Evolutionary conservation across 169 alveolate species (phyloP).

Genomic region (Plasmodium gonderi): DNA sequence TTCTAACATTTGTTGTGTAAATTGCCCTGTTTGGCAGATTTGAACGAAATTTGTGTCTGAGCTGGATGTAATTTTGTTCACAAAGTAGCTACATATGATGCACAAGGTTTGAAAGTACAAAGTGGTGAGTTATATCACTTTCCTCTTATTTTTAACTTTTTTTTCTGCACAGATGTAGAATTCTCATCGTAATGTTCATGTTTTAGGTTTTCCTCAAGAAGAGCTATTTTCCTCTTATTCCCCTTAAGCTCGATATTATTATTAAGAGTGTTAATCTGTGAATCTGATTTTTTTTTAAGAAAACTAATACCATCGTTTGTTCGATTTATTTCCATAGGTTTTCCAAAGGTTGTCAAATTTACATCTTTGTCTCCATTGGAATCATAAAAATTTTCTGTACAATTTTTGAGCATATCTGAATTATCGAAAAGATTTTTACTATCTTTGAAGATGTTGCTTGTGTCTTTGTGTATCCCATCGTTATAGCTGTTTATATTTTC

Average conservation of each 20-base stretch:
- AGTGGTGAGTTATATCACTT: not conserved
- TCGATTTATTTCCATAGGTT: not conserved
- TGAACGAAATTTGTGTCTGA: too few relatives aligned
- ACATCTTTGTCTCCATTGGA: not conserved
- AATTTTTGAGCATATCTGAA: not conserved
- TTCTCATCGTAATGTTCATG: slow-evolving; percentile 36
- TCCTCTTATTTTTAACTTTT: slow-evolving; percentile 19
- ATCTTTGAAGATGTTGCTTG: not conserved
- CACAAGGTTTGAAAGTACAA: not conserved
- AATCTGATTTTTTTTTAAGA: not conserved
- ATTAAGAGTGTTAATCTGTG: not conserved
- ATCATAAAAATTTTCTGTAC: slow-evolving; percentile 7
- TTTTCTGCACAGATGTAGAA: not conserved
- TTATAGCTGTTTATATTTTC: not conserved
- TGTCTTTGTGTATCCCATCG: not conserved
- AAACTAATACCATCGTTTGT: not conserved
- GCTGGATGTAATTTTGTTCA: too few relatives aligned
- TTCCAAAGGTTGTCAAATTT: too few relatives aligned
- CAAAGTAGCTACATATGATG: too few relatives aligned
- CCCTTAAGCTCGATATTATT: slow-evolving; percentile 2
- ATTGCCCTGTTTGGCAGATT: too few relatives aligned
- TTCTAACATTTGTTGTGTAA: too few relatives aligned
- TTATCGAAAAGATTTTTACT: not conserved
- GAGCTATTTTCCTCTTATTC: slow-evolving; percentile 19
- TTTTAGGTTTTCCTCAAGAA: slow-evolving; percentile 27